Percentiles rank a stretch among this genome's conserved stretches.
phyloP scores from a whole-genome alignment of 306 rosid genomes.

The peach (Prunus persica) region Prunus_persica_NCBIv2 NC_034009.1:34883501-34884000 shows the following conservation, averaged over 20 bases:
- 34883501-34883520: conserved; percentile 34
- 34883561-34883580: not conserved
- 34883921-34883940: not conserved
- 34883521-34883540: not conserved
- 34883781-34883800: not conserved
- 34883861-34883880: too few relatives aligned
- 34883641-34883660: conserved; percentile 56
- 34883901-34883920: not conserved
- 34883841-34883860: too few relatives aligned
- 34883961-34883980: not conserved
- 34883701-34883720: conserved; percentile 17
- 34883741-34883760: conserved; percentile 10
- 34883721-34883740: not conserved
- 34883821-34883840: not conserved
- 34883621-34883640: conserved; percentile 17
- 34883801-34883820: not conserved
- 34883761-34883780: not conserved
- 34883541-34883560: not conserved
- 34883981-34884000: conserved; percentile 14
- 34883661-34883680: conserved; percentile 18
- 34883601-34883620: not conserved
- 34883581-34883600: not conserved
- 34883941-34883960: not conserved
- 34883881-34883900: too few relatives aligned
- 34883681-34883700: not conserved